A percentile compares a stretch with the other conserved stretches of the same genome.
phyloP scores from a whole-genome alignment of 2,329 filamentous ascomycete genomes.

The Tolypocladium inflatum region DNA sequence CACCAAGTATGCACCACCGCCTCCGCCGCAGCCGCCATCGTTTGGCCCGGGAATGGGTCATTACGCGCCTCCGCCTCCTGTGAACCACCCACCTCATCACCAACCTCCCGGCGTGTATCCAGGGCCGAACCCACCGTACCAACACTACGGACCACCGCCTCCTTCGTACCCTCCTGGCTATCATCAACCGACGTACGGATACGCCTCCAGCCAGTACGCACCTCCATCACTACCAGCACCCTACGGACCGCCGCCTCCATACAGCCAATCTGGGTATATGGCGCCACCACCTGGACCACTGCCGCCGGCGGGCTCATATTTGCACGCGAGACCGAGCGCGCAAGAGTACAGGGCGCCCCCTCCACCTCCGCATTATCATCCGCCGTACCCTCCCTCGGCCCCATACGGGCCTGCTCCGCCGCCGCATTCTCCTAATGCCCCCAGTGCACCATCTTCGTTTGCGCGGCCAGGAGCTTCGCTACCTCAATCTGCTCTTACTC shows the following conservation, averaged over 20 bases:
- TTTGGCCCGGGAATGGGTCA: conserved; percentile 5
- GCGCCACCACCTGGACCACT: conserved; percentile 8
- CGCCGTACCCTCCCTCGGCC: neutral
- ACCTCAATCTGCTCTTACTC: neutral
- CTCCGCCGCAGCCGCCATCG: conserved; percentile 8
- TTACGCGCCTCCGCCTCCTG: conserved; percentile 13
- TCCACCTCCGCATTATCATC: neutral
- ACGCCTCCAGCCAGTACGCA: conserved; percentile 5
- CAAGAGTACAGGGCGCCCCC: conserved; percentile 1
- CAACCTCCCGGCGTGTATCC: conserved; percentile 9
- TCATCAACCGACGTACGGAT: conserved; percentile 14
- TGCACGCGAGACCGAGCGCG: neutral
- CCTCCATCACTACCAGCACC: neutral
- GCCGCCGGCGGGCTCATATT: conserved; percentile 1
- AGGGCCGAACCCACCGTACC: neutral
- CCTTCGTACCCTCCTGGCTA: conserved; percentile 14
- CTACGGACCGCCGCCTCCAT: neutral
- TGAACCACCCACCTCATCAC: conserved; percentile 14
- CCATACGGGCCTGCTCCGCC: neutral
- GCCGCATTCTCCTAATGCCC: neutral
- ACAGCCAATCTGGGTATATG: neutral
- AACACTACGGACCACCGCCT: conserved; percentile 1
- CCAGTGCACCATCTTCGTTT: neutral
- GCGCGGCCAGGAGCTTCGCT: conserved; percentile 2
- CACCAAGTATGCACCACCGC: conserved; percentile 23